Evolutionary conservation across 2,329 filamentous ascomycete genomes (phyloP), one percentile per base, ranked within the genome.

Genomic region (Penicillium glabrum): DNA sequence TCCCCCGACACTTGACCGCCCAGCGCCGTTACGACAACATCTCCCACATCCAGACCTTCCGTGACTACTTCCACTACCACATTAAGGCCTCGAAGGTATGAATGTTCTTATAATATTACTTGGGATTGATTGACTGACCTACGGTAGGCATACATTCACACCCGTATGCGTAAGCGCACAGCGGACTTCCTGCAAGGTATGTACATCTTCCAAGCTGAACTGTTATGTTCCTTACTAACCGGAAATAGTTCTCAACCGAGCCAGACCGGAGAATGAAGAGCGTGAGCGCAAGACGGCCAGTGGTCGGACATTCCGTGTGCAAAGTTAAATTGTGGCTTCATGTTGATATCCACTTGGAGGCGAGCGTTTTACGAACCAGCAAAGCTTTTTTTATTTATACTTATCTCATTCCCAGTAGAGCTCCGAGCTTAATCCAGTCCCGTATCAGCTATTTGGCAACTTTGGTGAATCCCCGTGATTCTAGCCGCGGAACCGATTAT

Each of bases 11-110:
- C 77, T 82, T 99, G 64, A 93, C 92, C 14, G 86, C 87, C 14
- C 91, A 97, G 76, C 86, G 92, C 72, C 91, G 96, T 80, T 89
- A 90, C 59, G 93, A 97, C 65, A 93, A 96, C 73, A 99, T 99
- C 67, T 97, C 93, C 50, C 96, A 99, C 75, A 98, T 99, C 69
- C 96, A 99, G 79, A 99, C 95, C 14, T 99, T 99, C 90, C 90
- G 95, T 65, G 95, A 99, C 74, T 99, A 99, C 78, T 99, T 99
- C 83, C 95, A 99, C 77, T 99, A 99, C 77, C 95, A 99, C 78
- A 99, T 99, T 79, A 99, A 99, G 80, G 96, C 95, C 29, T 97
- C 93, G 61, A 99, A 99, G 83, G 86, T 87, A 75, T 27, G 19
- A 14, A 8, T 37, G 27, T 44, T 3, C 13, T 10, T 14, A n/a